These are phyloP conservation scores for Pythium aristosporum DNA, from an alignment of 352 stramenopile genomes.

Conservation along the genomic window DNA sequence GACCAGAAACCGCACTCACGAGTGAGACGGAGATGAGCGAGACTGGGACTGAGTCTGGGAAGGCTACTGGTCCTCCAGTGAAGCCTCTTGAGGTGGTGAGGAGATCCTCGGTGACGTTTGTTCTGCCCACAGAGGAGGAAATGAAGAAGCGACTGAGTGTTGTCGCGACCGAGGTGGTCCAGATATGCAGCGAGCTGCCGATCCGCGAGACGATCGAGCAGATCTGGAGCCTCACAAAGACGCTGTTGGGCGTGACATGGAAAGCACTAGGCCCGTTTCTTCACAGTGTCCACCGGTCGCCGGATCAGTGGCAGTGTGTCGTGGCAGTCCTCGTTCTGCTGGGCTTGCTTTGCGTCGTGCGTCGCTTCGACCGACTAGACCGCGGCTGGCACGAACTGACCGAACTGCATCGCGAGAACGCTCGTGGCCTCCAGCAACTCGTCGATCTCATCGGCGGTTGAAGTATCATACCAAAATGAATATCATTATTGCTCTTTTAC, in stretches of 20 bases:
- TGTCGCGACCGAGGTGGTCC: background rate
- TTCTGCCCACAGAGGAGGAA: background rate
- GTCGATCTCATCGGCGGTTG: conserved; percentile 2
- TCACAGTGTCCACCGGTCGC: background rate
- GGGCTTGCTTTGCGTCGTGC: conserved; percentile 4
- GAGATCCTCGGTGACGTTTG: background rate
- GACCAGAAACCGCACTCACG: background rate
- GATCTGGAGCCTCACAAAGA: background rate
- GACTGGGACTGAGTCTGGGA: background rate
- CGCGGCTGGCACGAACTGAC: conserved; percentile 6
- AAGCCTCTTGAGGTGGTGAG: background rate
- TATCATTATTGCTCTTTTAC: background rate
- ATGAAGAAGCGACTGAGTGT: background rate
- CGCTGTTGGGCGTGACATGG: background rate
- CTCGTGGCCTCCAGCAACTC: conserved; percentile 10
- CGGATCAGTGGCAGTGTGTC: conserved; percentile 10
- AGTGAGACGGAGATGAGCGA: conserved; percentile 13
- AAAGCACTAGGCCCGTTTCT: background rate
- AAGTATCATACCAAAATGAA: background rate
- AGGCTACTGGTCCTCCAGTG: background rate
- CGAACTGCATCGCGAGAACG: conserved; percentile 13
- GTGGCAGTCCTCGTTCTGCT: background rate
- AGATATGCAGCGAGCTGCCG: background rate
- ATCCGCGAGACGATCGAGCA: background rate
- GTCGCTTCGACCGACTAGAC: conserved; percentile 1